Evolutionary conservation across 139 green algal species (phyloP).

Genomic region (Yamagishiella unicocca): DNA sequence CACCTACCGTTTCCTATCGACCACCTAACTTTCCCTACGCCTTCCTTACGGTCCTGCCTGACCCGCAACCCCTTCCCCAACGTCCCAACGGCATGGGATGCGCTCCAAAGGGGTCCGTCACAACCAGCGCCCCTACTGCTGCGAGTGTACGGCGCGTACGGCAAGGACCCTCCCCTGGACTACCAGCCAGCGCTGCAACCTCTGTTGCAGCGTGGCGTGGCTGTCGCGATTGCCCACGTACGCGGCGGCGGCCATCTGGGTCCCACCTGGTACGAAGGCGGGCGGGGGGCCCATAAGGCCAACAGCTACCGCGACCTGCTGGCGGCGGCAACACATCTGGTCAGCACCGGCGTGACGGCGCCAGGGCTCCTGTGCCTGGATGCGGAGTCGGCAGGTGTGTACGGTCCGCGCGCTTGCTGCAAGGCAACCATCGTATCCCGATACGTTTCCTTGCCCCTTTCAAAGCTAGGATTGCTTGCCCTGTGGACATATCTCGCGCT

Average conservation of each 20-base stretch:
- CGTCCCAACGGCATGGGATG: too few species aligned
- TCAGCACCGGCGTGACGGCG: not conserved
- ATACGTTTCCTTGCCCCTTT: too few species aligned
- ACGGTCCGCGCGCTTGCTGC: too few species aligned
- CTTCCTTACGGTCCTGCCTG: too few species aligned
- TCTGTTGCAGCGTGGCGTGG: conserved; percentile 35
- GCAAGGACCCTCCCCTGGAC: not conserved
- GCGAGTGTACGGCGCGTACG: conserved; percentile 49
- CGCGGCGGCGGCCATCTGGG: conserved; percentile 43
- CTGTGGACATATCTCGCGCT: too few species aligned
- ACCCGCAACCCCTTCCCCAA: too few species aligned
- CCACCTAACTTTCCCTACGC: too few species aligned
- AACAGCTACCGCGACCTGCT: conserved; percentile 34
- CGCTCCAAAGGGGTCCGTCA: too few species aligned
- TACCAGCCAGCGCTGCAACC: conserved; percentile 4
- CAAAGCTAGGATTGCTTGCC: too few species aligned
- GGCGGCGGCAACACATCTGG: conserved; percentile 32
- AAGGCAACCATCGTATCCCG: too few species aligned
- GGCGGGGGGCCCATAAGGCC: conserved; percentile 8
- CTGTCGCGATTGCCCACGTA: conserved; percentile 48
- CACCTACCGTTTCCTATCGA: too few species aligned
- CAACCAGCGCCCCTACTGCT: conserved; percentile 23
- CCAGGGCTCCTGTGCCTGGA: conserved; percentile 10
- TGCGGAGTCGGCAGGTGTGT: conserved; percentile 34
- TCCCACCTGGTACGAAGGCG: conserved; percentile 50